Base-by-base conservation (phyloP, 306 rosid species). In the Comarum palustre region DNA sequence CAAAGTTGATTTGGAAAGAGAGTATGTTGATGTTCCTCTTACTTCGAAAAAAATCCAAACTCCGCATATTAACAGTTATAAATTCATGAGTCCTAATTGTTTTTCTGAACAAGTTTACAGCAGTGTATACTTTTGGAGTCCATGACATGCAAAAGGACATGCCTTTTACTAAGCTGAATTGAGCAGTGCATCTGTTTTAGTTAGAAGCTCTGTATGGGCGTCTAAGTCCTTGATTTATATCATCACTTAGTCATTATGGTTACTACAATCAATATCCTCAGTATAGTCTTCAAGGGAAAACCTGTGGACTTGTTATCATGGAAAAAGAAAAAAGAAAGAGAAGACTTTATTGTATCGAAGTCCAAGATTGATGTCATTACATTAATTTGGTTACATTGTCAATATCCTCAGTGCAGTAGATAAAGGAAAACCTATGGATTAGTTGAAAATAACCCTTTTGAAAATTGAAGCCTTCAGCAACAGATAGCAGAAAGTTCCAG, bases 21-120 rank as follows among this genome's bases (percentile, higher is more conserved):
- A 83, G 47, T 77, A 81, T 69, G 77, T 29, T 65, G 92, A 91
- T 83, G 79, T 89, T 51, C 89, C 91, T 70, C 54, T 61, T 75
- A 69, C 90, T 65, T 86, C 95, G 0, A n/a, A 14, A 29, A 27
- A 39, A 59, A 12, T 58, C 38, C 57, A 88, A 85, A 66, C 62
- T 86, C 63, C 84, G 92, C 73, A 88, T 94, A 67, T 74, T 81
- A 80, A 83, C 90, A 80, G 97, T 97, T 94, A 73, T 58, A 43
- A 62, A 16, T 66, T 77, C 72, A 55, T 66, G 73, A 64, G 77
- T 55, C 31, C 73, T 72, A 61, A 11, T n/a, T 25, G 42, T 62
- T 48, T 6, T 48, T 13, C 22, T 8, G 31, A 24, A 34, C 62
- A 17, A 69, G n/a, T n/a, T 8, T 15, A 13, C 57, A 13, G 41